Base-by-base conservation (phyloP, 2,329 filamentous ascomycete genomes). In the Fusarium sp. region DNA sequence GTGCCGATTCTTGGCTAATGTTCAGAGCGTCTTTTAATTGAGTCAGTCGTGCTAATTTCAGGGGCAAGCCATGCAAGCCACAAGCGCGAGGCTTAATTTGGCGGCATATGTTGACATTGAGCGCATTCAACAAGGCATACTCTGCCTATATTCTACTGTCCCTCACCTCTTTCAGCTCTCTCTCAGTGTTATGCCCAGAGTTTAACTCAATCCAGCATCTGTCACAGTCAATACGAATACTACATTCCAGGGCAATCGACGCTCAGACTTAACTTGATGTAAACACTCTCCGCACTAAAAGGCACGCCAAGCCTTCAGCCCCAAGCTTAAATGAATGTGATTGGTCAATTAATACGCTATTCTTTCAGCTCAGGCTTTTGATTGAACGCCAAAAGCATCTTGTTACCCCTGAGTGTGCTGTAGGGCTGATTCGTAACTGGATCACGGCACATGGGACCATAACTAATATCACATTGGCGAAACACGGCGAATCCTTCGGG, bases 31-130 rank as follows among this genome's bases (percentile, higher is more conserved):
- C 21, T 35, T 25, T 46, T 21, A 9, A 35, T 27, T 33, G 18
- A 19, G 35, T 19, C 23, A 46, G 21, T 16, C 4, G 21, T 15
- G 9, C 38, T 67, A 38, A 67, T 67, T 63, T 72, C 68, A 72
- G 68, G 69, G 63, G 69, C 25, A 71, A 65, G 23, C 63, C 54
- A 46, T 33, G 10, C 27, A 38, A 42, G 60, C 63, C 60, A 60
- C 52, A 18, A 31, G 5, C 10, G 48, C 31, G 37, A 37, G 25
- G 49, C 31, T 41, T 67, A 21, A 56, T 29, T 27, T 42, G 42
- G 46, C 12, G 15, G 27, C 33, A 54, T 37, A 38, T 48, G 19
- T 37, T 35, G 21, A 29, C 7, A 63, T 63, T 39, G 25, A 12
- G 10, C 25, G 14, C 19, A 38, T 12, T n/a, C 18, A 4, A 55